These are phyloP conservation scores for Arthromyces matolae DNA, from an alignment of 768 basidiomycete genomes.

Conservation along the genomic window DNA sequence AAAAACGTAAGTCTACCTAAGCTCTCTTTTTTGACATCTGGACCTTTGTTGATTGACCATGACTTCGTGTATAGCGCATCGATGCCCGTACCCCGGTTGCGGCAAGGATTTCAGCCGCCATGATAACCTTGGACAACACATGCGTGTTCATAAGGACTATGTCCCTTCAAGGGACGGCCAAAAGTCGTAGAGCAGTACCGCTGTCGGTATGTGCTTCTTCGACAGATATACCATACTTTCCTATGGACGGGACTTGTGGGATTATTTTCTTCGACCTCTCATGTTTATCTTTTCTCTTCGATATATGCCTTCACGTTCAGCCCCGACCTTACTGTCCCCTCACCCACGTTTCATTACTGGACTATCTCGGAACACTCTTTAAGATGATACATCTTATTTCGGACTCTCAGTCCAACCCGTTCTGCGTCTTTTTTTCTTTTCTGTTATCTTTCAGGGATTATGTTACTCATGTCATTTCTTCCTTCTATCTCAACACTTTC, in stretches of 20 bases:
- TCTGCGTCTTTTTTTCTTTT: conserved; percentile 1
- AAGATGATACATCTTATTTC: not conserved
- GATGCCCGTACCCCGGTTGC: conserved; percentile 76
- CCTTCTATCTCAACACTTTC: not conserved
- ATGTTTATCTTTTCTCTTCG: not conserved
- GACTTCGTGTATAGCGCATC: conserved; percentile 58
- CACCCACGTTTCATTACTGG: conserved; percentile 2
- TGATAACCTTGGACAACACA: conserved; percentile 86
- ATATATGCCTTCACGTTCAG: conserved; percentile 1
- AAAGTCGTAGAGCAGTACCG: conserved; percentile 6
- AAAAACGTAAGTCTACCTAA: conserved; percentile 61
- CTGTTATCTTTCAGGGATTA: conserved; percentile 4
- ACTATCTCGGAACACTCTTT: conserved; percentile 5
- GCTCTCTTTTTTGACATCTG: not conserved
- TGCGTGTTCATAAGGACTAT: conserved; percentile 71
- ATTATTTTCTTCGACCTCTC: not conserved
- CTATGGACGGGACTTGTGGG: conserved; percentile 7
- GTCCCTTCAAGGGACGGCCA: conserved; percentile 25
- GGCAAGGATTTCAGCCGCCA: conserved; percentile 83
- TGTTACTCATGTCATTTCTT: not conserved
- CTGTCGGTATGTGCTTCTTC: not conserved
- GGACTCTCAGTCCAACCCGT: not conserved
- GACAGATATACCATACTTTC: not conserved
- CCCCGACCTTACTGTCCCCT: not conserved
- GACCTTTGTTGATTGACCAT: not conserved